These are phyloP conservation scores for Yamadazyma olivae DNA, from an alignment of 805 yeast genomes.

Conservation along the genomic window DNA sequence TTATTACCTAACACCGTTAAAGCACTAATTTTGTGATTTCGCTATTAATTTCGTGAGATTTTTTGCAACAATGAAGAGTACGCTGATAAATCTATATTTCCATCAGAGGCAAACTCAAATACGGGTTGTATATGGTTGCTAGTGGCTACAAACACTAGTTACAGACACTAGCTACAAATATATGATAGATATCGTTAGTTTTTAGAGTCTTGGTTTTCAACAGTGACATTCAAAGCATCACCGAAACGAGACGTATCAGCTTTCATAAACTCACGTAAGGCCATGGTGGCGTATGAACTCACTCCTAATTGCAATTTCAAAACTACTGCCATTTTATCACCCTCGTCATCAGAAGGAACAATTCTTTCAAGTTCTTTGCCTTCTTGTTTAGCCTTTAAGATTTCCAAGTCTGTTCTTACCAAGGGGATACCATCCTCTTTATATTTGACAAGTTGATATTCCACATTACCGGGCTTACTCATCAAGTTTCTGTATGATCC, in stretches of 20 bases:
- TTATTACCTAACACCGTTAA: too few species aligned
- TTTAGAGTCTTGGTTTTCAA: too few species aligned
- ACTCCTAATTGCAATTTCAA: slow-evolving; percentile 75
- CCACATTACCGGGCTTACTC: slow-evolving; percentile 60
- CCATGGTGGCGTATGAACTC: slow-evolving; percentile 97
- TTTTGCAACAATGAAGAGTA: too few species aligned
- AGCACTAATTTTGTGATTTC: too few species aligned
- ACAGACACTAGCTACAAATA: too few species aligned
- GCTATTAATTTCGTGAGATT: too few species aligned
- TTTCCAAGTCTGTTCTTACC: slow-evolving; percentile 72
- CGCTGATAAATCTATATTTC: too few species aligned
- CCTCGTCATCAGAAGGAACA: slow-evolving; percentile 20
- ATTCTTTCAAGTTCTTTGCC: slow-evolving; percentile 25
- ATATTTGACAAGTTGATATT: slow-evolving; percentile 63
- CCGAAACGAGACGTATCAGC: slow-evolving; percentile 55
- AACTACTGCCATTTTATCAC: slow-evolving; percentile 62
- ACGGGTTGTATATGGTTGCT: too few species aligned
- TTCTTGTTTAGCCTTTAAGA: slow-evolving; percentile 24
- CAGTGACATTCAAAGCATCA: slow-evolving; percentile 12
- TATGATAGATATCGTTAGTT: too few species aligned
- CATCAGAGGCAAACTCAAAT: too few species aligned
- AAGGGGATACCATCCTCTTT: slow-evolving; percentile 59
- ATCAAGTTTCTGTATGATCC: slow-evolving; percentile 84
- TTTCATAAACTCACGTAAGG: slow-evolving; percentile 85
- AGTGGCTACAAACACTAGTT: too few species aligned